Conservation (phyloP, 2,329 filamentous ascomycete species). For the Colletotrichum zoysiae region DNA sequence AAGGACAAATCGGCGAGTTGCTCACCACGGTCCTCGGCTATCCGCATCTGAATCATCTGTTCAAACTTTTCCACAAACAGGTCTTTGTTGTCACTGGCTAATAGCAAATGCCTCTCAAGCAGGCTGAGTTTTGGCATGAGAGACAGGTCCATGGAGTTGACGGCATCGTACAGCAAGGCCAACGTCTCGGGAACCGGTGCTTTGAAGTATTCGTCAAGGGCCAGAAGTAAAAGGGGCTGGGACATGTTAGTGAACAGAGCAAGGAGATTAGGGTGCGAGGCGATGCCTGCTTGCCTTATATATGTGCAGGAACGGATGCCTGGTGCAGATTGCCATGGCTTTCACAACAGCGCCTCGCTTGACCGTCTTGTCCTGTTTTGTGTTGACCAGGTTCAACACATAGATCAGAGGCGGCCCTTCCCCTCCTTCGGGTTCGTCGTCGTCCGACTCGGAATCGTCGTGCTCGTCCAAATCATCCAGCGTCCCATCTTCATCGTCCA, state of each 20-base stretch:
- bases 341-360: conserved; percentile 96
- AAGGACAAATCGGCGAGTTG: conserved; percentile 57
- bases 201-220: conserved; percentile 97
- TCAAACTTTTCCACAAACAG: conserved; percentile 98
- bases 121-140: conserved; percentile 88
- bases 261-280: neutral
- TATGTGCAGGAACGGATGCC: conserved; percentile 97
- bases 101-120: conserved; percentile 87
- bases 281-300: conserved; percentile 77
- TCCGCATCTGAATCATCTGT: conserved; percentile 87
- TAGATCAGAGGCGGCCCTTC: conserved; percentile 96
- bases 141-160: conserved; percentile 97
- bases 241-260: conserved; percentile 4
- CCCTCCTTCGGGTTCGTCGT: conserved; percentile 75
- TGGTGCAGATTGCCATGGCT: conserved; percentile 98
- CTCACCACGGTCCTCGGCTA: conserved; percentile 72
- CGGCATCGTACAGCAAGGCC: conserved; percentile 87
- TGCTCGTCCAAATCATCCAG: conserved; percentile 60
- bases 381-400: conserved; percentile 97
- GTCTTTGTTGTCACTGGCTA: conserved; percentile 93
- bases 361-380: conserved; percentile 92
- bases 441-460: conserved; percentile 66
- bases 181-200: conserved; percentile 89
- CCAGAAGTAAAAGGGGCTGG: conserved; percentile 87
- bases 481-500: conserved; percentile 55